Conservation (phyloP, 176 grass and related monocot species). For the Hordeum vulgare region MorexV3_pseudomolecules_assembly NC_058523.1:204353927-204354426, state of each 20-base stretch:
- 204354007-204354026: conserved; percentile 91
- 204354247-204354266: not conserved
- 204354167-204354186: conserved; percentile 93
- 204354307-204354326: conserved; percentile 98
- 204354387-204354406: conserved; percentile 92
- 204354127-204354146: conserved; percentile 94
- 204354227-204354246: not conserved
- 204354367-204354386: conserved; percentile 95
- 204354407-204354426: conserved; percentile 98
- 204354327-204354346: conserved; percentile 85
- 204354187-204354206: conserved; percentile 91
- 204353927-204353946: not conserved
- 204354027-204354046: conserved; percentile 92
- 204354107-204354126: conserved; percentile 9
- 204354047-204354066: conserved; percentile 2
- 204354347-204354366: conserved; percentile 98
- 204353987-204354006: conserved; percentile 90
- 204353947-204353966: not conserved
- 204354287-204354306: conserved; percentile 98
- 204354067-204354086: not conserved
- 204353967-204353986: not conserved
- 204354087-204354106: not conserved
- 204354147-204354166: conserved; percentile 91
- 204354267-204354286: not conserved
- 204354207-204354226: conserved; percentile 51